These are phyloP conservation scores for Mycena venus DNA, from an alignment of 768 basidiomycete genomes.

Conservation along the genomic window DNA sequence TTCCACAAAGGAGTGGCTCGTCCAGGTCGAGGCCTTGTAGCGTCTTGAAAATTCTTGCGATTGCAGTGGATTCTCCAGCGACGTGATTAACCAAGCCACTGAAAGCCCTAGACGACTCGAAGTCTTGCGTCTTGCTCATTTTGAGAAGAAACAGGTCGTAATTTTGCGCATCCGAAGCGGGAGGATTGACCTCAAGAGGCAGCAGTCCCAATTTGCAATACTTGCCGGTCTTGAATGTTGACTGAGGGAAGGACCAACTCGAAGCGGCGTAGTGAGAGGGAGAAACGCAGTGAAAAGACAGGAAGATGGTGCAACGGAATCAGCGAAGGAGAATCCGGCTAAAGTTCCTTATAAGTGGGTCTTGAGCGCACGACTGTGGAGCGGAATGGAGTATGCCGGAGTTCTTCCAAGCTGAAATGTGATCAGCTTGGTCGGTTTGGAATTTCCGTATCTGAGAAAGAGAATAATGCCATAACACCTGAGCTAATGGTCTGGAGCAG, in stretches of 20 bases:
- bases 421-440: background rate
- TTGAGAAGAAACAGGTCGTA: background rate
- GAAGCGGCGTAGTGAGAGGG: background rate
- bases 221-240: background rate
- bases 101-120: conserved; percentile 1
- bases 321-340: too few relatives aligned
- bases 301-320: too few relatives aligned
- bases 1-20: background rate
- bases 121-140: background rate
- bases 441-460: too few relatives aligned
- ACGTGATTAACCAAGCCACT: background rate
- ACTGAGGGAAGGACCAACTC: background rate
- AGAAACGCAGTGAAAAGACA: background rate
- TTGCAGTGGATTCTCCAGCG: background rate
- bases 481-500: background rate
- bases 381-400: background rate
- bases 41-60: background rate
- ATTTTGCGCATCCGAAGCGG: background rate
- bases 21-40: too few relatives aligned
- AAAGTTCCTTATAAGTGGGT: too few relatives aligned
- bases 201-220: background rate
- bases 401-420: background rate
- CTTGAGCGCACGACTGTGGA: too few relatives aligned
- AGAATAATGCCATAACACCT: background rate
- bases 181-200: background rate